These are phyloP conservation scores for Monilinia aucupariae DNA, from an alignment of 2,329 filamentous ascomycete genomes.

Conservation along the genomic window DNA sequence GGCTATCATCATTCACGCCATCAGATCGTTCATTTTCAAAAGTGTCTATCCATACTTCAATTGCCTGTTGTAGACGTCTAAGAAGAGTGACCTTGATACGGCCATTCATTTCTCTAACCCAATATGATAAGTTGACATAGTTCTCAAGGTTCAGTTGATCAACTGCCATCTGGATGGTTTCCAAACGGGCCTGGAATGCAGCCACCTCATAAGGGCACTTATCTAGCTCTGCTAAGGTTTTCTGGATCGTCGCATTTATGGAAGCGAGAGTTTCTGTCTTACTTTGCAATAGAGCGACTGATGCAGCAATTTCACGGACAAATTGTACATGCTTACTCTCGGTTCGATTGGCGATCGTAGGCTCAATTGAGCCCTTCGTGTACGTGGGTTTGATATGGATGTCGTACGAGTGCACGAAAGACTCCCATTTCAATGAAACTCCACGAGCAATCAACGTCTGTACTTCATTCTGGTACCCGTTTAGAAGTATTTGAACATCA, in stretches of 20 bases:
- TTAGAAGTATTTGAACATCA: conserved; percentile 79
- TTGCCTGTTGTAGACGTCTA: conserved; percentile 75
- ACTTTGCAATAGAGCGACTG: conserved; percentile 79
- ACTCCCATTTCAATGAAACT: conserved; percentile 90
- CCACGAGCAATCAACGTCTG: conserved; percentile 80
- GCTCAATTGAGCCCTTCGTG: conserved; percentile 55
- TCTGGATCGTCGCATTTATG: conserved; percentile 76
- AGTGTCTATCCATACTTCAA: conserved; percentile 78
- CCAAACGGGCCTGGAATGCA: conserved; percentile 75
- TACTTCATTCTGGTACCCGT: conserved; percentile 87
- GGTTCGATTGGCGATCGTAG: conserved; percentile 51
- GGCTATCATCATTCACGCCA: conserved; percentile 44
- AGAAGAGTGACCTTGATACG: conserved; percentile 78
- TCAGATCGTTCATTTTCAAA: conserved; percentile 59
- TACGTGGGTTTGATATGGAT: conserved; percentile 66
- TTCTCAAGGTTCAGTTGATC: conserved; percentile 96
- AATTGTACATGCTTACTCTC: conserved; percentile 97
- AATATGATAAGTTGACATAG: conserved; percentile 85
- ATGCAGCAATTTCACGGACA: conserved; percentile 83
- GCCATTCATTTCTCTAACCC: conserved; percentile 82
- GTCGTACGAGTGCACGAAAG: conserved; percentile 95
- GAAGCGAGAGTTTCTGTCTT: conserved; percentile 76
- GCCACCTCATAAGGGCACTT: conserved; percentile 75
- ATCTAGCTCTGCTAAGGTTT: conserved; percentile 75
- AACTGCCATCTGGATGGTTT: conserved; percentile 83